Conservation (phyloP, 2,329 filamentous ascomycete genomes). For the Exophiala xenobiotica region DNA sequence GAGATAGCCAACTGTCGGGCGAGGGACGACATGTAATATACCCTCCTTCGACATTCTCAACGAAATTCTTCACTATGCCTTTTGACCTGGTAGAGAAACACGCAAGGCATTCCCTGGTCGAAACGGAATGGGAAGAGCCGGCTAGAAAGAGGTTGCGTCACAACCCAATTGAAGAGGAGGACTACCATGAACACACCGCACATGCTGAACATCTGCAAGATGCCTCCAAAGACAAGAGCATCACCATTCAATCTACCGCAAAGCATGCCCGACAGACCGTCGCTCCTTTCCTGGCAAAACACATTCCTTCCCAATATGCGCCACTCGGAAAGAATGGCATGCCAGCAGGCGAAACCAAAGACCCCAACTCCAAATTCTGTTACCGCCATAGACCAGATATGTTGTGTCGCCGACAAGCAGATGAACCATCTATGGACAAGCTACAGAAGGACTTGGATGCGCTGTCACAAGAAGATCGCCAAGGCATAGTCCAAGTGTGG, state of each 20-base stretch:
- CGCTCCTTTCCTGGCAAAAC: constrained; percentile 82
- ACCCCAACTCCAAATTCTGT: constrained; percentile 85
- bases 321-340: constrained; percentile 57
- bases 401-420: constrained; percentile 87
- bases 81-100: constrained; percentile 17
- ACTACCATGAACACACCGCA: constrained; percentile 21
- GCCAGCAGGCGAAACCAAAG: constrained; percentile 30
- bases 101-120: constrained; percentile 4
- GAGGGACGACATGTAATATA: constrained; percentile 2
- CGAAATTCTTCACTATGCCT: constrained; percentile 19
- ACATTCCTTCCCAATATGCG: constrained; percentile 86
- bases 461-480: constrained; percentile 80
- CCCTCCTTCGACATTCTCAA: no score
- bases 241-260: constrained; percentile 46
- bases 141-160: constrained; percentile 24
- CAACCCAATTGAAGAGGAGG: constrained; percentile 11
- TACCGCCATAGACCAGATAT: constrained; percentile 93
- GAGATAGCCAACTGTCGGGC: no score
- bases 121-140: constrained; percentile 23
- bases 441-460: constrained; percentile 84
- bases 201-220: constrained; percentile 29
- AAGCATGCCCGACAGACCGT: constrained; percentile 75
- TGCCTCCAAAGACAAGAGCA: constrained; percentile 35
- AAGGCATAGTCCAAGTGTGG: constrained; percentile 97
- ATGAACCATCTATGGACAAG: constrained; percentile 94